A percentile compares a stretch with the other conserved stretches of the same genome.
Conservation (phyloP, 192 early-diverging fungal genomes). For the Allomyces javanicus region DNA sequence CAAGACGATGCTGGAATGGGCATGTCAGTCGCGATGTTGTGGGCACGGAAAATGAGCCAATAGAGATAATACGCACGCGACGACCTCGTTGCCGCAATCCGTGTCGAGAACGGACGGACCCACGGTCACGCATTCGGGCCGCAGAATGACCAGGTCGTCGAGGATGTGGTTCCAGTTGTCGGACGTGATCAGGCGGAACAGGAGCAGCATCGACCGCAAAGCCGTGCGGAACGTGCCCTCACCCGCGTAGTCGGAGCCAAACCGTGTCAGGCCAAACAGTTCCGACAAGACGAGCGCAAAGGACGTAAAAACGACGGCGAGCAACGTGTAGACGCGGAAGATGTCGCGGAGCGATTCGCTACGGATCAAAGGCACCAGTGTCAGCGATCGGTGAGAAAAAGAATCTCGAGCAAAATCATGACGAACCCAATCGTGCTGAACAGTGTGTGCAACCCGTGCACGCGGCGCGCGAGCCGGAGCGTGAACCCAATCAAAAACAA, state of each 20-base stretch:
- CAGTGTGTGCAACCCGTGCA: not conserved
- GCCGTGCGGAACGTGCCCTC: not conserved
- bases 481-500: not conserved
- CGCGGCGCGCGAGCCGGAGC: not conserved
- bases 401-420: no score
- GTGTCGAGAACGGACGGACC: no score
- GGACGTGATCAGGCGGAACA: not conserved
- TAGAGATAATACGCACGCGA: no score
- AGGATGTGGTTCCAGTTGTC: not conserved
- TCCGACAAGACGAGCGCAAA: not conserved
- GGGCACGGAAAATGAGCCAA: no score
- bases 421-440: not conserved
- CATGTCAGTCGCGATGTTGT: no score
- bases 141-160: not conserved
- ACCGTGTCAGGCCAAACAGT: not conserved
- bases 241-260: not conserved
- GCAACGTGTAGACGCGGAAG: not conserved
- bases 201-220: not conserved
- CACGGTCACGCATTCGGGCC: no score
- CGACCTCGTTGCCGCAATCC: no score
- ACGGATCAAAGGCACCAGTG: no score
- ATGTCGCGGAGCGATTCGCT: not conserved
- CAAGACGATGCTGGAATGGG: no score
- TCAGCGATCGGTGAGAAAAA: no score
- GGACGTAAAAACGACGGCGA: not conserved